A percentile compares a stretch with the other conserved stretches of the same genome.
Conservation (phyloP, 352 stramenopile species). For the Phytopythium delawarense region DNA sequence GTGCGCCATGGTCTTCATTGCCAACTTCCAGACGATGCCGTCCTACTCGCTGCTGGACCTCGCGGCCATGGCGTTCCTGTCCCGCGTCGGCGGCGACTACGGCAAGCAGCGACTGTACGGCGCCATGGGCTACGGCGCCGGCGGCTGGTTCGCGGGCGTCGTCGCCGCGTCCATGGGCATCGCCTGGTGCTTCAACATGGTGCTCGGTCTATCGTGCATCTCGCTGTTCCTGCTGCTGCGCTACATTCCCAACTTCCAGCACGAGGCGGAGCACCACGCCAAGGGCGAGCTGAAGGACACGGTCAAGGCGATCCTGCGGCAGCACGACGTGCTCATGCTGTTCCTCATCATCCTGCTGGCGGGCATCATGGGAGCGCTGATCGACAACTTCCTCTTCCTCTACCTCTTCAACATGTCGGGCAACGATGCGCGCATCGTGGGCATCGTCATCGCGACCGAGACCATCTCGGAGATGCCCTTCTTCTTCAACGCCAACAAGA, state of each 20-base stretch:
- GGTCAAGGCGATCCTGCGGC: slow-evolving; percentile 21
- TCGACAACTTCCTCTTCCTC: slow-evolving; percentile 32
- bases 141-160: slow-evolving; percentile 38
- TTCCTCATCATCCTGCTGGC: slow-evolving; percentile 31
- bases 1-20: slow-evolving; percentile 39
- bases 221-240: slow-evolving; percentile 28
- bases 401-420: slow-evolving; percentile 32
- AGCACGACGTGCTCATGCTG: slow-evolving; percentile 28
- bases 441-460: slow-evolving; percentile 30
- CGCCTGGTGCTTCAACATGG: slow-evolving; percentile 42
- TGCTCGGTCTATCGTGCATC: slow-evolving; percentile 33
- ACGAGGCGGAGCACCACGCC: slow-evolving; percentile 22
- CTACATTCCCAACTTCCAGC: slow-evolving; percentile 35
- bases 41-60: slow-evolving; percentile 40
- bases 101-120: slow-evolving; percentile 49
- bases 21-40: slow-evolving; percentile 43
- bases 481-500: slow-evolving; percentile 45
- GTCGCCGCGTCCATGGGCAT: slow-evolving; percentile 35
- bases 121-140: slow-evolving; percentile 35
- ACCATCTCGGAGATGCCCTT: slow-evolving; percentile 39
- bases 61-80: slow-evolving; percentile 31
- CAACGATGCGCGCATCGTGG: slow-evolving; percentile 33
- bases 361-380: slow-evolving; percentile 27
- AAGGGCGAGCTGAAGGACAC: slow-evolving; percentile 27
- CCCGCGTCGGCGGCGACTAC: slow-evolving; percentile 35